Conservation (phyloP, 2,329 filamentous ascomycete genomes). For the Cercospora citrullina region DNA sequence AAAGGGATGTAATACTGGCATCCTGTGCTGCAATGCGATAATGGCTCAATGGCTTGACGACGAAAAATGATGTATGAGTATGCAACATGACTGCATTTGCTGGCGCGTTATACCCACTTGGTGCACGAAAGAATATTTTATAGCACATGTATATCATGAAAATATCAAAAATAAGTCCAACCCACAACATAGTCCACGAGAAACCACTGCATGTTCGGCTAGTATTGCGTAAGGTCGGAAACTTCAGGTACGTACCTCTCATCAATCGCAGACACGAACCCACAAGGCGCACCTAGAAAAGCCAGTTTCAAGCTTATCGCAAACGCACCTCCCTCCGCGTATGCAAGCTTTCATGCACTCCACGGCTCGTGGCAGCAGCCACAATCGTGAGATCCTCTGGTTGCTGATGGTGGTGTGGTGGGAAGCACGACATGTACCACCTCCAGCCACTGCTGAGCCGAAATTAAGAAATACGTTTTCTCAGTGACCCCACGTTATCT, state of each 20-base stretch:
- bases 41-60: neutral
- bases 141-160: conserved; percentile 2
- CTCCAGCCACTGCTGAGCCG: neutral
- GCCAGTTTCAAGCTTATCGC: conserved; percentile 12
- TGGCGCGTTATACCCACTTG: conserved; percentile 27
- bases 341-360: neutral
- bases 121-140: conserved; percentile 2
- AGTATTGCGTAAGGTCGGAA: neutral
- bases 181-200: conserved; percentile 9
- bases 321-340: neutral
- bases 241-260: conserved; percentile 8
- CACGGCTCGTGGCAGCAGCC: conserved; percentile 6
- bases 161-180: neutral
- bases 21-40: neutral
- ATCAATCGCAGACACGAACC: conserved; percentile 5
- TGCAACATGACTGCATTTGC: conserved; percentile 25
- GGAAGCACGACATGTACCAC: neutral
- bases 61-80: conserved; percentile 14
- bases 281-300: neutral
- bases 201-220: conserved; percentile 11
- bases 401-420: neutral
- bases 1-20: conserved; percentile 4
- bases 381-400: neutral
- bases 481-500: neutral
- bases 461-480: neutral